These are phyloP conservation scores for Amborella trichopoda DNA, from an alignment of 164 flowering plant species.

Conservation along the genomic window DNA sequence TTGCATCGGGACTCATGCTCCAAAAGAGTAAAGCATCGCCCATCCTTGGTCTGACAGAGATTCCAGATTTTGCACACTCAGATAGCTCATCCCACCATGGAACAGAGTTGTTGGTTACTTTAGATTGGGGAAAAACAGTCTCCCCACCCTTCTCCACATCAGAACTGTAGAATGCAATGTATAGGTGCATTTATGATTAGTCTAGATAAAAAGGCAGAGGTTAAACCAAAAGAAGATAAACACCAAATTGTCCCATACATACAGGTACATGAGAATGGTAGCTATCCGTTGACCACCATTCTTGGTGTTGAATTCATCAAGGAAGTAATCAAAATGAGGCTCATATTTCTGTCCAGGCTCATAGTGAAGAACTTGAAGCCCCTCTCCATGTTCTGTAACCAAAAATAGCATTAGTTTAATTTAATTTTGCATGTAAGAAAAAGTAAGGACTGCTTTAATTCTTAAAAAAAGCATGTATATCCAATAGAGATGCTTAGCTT, in stretches of 20 bases:
- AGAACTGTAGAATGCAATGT: constrained; percentile 49
- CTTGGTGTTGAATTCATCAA: constrained; percentile 65
- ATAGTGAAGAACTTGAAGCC: constrained; percentile 89
- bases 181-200: too few species aligned
- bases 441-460: too few species aligned
- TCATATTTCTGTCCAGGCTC: constrained; percentile 93
- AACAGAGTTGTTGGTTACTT: constrained; percentile 50
- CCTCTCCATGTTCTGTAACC: constrained; percentile 86
- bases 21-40: constrained; percentile 96
- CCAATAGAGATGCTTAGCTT: too few species aligned
- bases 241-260: constrained; percentile 15
- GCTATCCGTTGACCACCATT: constrained; percentile 93
- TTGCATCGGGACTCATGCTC: constrained; percentile 91
- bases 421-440: too few species aligned
- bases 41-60: constrained; percentile 78
- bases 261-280: constrained; percentile 91
- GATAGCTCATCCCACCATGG: constrained; percentile 84
- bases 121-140: constrained; percentile 83
- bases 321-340: constrained; percentile 84
- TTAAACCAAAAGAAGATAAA: not conserved
- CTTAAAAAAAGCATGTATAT: too few species aligned
- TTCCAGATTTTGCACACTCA: constrained; percentile 69
- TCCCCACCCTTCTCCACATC: constrained; percentile 99
- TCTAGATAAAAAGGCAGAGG: too few species aligned
- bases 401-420: too few species aligned